Conservation (phyloP, 257 asterid species). For the Solanum neorickii region DNA sequence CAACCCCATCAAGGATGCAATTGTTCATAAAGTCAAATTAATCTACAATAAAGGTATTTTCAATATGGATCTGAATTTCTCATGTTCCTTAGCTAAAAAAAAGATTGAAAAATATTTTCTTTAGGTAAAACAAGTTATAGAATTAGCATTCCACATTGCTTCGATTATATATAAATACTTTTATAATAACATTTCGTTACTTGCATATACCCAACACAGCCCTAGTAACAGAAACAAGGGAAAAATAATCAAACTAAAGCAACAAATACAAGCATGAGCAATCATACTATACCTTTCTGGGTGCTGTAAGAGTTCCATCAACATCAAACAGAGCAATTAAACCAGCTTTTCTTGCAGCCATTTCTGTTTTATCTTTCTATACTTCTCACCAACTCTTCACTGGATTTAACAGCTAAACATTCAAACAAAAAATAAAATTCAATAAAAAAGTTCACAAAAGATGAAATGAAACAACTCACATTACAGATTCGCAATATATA, state of each 20-base stretch:
- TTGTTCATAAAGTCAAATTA: not conserved
- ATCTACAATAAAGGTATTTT: not conserved
- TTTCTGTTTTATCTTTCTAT: not conserved
- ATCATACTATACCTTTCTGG: conserved; percentile 48
- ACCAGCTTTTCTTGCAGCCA: conserved; percentile 62
- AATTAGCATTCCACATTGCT: not conserved
- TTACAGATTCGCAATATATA: not conserved
- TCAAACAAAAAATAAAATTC: not conserved
- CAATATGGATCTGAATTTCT: not conserved
- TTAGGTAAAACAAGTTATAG: not conserved
- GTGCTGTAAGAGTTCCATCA: conserved; percentile 96
- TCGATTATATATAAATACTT: too few relatives aligned
- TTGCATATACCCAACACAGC: not conserved
- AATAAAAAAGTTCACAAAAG: not conserved
- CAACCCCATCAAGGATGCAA: not conserved
- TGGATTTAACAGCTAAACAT: not conserved
- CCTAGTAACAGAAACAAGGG: not conserved
- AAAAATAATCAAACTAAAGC: not conserved
- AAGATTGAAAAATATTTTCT: too few relatives aligned
- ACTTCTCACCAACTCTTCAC: not conserved
- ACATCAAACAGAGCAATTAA: conserved; percentile 87
- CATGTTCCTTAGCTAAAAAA: not conserved
- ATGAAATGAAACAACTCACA: not conserved
- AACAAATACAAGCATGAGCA: not conserved
- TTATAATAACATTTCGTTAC: not conserved